These are phyloP conservation scores for Tuber borchii DNA, from an alignment of 495 filamentous ascomycete species.

Conservation along the genomic window DNA sequence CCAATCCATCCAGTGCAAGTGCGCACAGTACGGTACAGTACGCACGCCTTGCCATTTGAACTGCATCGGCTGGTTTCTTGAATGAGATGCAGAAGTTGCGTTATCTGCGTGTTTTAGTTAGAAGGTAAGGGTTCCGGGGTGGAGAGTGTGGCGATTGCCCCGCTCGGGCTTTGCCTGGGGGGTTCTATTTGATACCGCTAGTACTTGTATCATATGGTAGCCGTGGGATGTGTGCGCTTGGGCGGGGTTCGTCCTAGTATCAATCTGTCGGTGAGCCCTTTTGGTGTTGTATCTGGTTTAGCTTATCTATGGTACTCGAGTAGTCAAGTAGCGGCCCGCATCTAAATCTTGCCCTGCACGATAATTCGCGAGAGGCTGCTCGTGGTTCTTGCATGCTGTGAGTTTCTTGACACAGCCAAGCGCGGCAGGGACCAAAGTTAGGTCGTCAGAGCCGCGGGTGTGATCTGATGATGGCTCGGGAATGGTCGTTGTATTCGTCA, in stretches of 20 bases:
- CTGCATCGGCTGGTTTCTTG: background rate
- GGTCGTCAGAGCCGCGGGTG: background rate
- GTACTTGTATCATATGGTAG: background rate
- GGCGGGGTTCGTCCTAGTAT: background rate
- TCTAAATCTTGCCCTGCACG: background rate
- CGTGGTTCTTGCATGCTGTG: background rate
- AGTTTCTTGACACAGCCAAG: background rate
- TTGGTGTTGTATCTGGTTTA: background rate
- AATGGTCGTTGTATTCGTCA: background rate
- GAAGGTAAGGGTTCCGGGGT: background rate
- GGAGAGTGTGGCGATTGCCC: background rate
- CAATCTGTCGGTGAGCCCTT: background rate
- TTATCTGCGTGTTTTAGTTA: background rate
- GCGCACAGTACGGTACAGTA: background rate
- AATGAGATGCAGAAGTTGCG: background rate
- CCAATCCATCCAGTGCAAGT: background rate
- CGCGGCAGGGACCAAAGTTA: background rate
- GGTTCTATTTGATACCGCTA: background rate
- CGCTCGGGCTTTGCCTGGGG: background rate
- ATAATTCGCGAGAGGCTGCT: background rate
- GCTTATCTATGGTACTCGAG: background rate
- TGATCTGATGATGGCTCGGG: background rate
- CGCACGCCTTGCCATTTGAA: background rate
- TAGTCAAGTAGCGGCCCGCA: background rate
- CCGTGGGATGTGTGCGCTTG: background rate